A percentile compares a stretch with the other conserved stretches of the same genome.
Conservation (phyloP, 805 yeast genomes). For the Hanseniaspora meyeri region DNA sequence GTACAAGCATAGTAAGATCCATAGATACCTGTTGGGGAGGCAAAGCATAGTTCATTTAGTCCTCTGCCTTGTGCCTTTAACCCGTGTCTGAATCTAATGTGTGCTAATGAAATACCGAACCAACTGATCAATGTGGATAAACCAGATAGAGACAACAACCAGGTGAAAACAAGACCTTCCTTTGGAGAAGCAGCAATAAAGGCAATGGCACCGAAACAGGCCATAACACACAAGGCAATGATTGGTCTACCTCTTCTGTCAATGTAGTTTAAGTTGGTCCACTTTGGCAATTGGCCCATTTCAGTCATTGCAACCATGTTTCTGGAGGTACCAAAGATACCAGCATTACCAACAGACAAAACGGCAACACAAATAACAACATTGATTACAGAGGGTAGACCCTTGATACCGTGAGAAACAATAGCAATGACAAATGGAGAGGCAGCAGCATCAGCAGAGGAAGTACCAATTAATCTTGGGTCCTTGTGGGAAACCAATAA, state of each 20-base stretch:
- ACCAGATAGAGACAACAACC: conserved; percentile 45
- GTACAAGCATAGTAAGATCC: neutral
- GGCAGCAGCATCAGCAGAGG: conserved; percentile 46
- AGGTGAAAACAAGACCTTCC: conserved; percentile 39
- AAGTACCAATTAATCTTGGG: conserved; percentile 35
- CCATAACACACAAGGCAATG: conserved; percentile 45
- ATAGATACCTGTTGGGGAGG: conserved; percentile 47
- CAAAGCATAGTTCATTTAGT: conserved; percentile 53
- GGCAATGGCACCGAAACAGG: conserved; percentile 44
- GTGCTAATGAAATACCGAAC: conserved; percentile 48
- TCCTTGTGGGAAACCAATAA: conserved; percentile 56
- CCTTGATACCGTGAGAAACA: conserved; percentile 47
- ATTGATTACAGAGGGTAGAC: conserved; percentile 53
- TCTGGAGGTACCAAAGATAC: conserved; percentile 59
- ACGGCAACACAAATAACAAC: conserved; percentile 57
- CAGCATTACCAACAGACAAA: conserved; percentile 51
- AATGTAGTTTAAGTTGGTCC: conserved; percentile 44
- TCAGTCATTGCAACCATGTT: conserved; percentile 56
- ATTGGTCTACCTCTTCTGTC: conserved; percentile 72
- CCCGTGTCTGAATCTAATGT: conserved; percentile 53
- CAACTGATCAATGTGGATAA: conserved; percentile 51
- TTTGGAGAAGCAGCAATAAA: conserved; percentile 41
- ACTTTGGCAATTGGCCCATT: conserved; percentile 56
- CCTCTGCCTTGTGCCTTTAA: conserved; percentile 52
- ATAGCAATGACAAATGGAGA: conserved; percentile 70